Conservation (phyloP, 1,284 basidiomycete genomes). For the Ganoderma boninense region DNA sequence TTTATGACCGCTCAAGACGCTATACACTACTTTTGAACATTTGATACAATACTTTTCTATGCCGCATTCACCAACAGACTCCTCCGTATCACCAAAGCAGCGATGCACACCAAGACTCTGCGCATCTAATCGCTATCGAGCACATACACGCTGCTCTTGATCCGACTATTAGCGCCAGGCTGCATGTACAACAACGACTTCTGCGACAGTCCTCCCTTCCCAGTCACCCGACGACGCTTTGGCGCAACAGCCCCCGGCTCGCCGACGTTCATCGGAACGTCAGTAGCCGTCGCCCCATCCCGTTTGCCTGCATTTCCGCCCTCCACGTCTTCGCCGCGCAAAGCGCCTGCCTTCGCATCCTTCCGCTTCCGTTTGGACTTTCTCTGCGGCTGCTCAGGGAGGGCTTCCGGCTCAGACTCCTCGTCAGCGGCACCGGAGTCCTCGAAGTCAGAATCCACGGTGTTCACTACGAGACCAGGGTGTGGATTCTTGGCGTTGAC, state of each 20-base stretch:
- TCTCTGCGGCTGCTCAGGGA: not conserved
- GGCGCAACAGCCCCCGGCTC: slow-evolving; percentile 15
- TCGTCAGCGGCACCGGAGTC: not conserved
- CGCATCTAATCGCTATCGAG: slow-evolving; percentile 34
- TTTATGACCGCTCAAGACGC: not conserved
- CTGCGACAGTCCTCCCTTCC: slow-evolving; percentile 18
- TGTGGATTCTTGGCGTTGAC: slow-evolving; percentile 16
- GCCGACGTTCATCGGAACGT: slow-evolving; percentile 11
- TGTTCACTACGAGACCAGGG: not conserved
- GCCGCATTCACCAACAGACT: not conserved
- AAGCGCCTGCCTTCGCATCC: not conserved
- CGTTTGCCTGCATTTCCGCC: not conserved
- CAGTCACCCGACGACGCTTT: slow-evolving; percentile 14
- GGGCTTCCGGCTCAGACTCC: too few species aligned
- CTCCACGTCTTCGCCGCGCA: not conserved
- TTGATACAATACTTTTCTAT: not conserved
- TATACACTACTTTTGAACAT: slow-evolving; percentile 21
- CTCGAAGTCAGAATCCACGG: slow-evolving; percentile 7
- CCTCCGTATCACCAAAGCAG: not conserved
- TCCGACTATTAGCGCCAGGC: slow-evolving; percentile 27
- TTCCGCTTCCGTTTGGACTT: slow-evolving; percentile 6
- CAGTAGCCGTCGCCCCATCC: not conserved
- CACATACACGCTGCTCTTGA: slow-evolving; percentile 38
- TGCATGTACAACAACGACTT: slow-evolving; percentile 24
- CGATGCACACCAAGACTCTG: not conserved